Evolutionary conservation across 2,329 filamentous ascomycete genomes (phyloP).

Genomic region (Blumeria hordei): DNA sequence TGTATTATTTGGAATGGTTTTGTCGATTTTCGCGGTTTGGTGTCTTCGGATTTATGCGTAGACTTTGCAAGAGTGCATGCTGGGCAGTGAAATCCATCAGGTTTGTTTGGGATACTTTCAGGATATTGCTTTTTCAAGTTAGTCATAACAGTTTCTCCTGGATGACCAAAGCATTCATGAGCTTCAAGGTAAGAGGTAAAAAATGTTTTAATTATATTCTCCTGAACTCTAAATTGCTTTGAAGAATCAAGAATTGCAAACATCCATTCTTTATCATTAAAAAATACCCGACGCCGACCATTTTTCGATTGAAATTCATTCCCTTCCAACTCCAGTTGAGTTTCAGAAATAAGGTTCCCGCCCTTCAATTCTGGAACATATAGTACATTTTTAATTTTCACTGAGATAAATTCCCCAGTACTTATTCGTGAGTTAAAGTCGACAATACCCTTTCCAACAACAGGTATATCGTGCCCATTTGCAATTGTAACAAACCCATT

Average conservation of each 20-base stretch:
- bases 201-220: background rate
- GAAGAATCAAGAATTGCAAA: background rate
- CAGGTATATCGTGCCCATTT: background rate
- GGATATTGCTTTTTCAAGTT: background rate
- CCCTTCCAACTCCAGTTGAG: background rate
- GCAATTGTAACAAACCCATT: background rate
- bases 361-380: background rate
- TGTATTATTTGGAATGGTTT: background rate
- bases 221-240: background rate
- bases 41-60: background rate
- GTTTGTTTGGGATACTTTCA: background rate
- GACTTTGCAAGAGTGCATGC: background rate
- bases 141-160: background rate
- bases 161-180: background rate
- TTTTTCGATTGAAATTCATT: background rate
- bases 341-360: background rate
- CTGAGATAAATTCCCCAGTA: background rate
- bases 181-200: slow-evolving; percentile 1
- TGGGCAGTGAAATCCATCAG: background rate
- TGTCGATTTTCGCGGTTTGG: background rate
- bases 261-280: slow-evolving; percentile 1
- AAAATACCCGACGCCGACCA: background rate
- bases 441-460: background rate
- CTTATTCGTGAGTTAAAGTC: background rate
- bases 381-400: background rate